These are phyloP conservation scores for Liquidambar formosana DNA, from an alignment of 164 flowering plant genomes.

Conservation along the genomic window DNA sequence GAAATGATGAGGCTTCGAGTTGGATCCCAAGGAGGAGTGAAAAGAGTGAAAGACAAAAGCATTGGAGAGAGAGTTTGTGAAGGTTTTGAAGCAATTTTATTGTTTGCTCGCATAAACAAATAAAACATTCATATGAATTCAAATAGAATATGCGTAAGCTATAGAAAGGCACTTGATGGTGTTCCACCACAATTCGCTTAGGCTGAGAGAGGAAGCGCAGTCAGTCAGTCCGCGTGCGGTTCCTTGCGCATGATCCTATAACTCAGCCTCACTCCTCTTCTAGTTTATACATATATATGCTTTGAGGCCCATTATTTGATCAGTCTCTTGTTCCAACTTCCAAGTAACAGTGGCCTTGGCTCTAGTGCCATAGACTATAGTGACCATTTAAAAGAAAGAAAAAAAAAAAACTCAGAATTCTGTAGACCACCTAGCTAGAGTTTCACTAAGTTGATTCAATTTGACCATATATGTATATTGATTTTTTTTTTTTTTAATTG, in stretches of 20 bases:
- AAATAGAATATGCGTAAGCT: neutral
- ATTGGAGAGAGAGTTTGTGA: slow-evolving; percentile 1
- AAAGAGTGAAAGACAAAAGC: slow-evolving; percentile 24
- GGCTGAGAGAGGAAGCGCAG: neutral
- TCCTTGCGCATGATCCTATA: slow-evolving; percentile 11
- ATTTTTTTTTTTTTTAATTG: too few relatives aligned
- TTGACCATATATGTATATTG: too few relatives aligned
- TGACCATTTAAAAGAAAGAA: too few relatives aligned
- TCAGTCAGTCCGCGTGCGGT: slow-evolving; percentile 8
- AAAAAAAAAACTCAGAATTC: too few relatives aligned
- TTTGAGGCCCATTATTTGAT: neutral
- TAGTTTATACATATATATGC: neutral
- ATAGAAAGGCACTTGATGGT: too few relatives aligned
- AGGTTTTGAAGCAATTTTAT: too few relatives aligned
- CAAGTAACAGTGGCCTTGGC: too few relatives aligned
- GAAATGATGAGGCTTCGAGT: neutral
- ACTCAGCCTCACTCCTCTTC: neutral
- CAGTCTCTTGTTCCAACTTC: neutral
- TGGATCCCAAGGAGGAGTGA: slow-evolving; percentile 24
- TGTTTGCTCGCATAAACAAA: too few relatives aligned
- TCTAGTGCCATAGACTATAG: too few relatives aligned
- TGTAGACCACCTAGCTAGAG: too few relatives aligned
- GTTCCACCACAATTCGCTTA: too few relatives aligned
- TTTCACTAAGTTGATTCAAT: too few relatives aligned
- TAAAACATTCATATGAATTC: neutral